Evolutionary conservation across 495 filamentous ascomycete genomes (phyloP), one percentile per base, ranked within the genome.

Genomic region (Cladorrhinum samala): DNA sequence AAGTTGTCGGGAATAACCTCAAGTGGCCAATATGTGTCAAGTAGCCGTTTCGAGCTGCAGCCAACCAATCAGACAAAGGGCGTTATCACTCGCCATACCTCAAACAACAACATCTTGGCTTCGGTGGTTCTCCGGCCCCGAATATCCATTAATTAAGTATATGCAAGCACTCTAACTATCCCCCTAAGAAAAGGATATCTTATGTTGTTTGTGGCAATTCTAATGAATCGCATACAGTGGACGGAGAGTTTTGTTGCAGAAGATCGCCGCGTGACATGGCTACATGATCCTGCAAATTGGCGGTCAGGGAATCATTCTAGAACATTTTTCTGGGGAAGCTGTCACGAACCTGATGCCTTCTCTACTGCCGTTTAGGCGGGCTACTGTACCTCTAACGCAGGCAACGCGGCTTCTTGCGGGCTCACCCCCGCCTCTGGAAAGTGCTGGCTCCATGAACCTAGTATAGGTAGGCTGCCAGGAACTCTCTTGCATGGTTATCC

Each of bases 231-330:
- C n/a, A n/a, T n/a, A n/a, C n/a, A n/a, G n/a, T n/a, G n/a, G n/a
- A n/a, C n/a, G n/a, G n/a, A n/a, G n/a, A n/a, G n/a, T n/a, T n/a
- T n/a, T n/a, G n/a, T n/a, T n/a, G n/a, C n/a, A n/a, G n/a, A n/a
- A n/a, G n/a, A n/a, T n/a, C n/a, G 24, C 36, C 16, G 7, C 37
- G 27, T 30, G 23, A 33, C 52, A 41, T 52, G 37, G 45, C n/a
- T 13, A 19, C 36, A 56, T 53, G 52, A 58, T 62, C 55, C 59
- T 55, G 59, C 59, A 62, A 62, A 62, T 37, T 53, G 45, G 59
- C 59, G 59, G 59, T 62, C 59, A 56, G 37, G 36, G 43, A 43
- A 42, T 20, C 53, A 25, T 53, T 54, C 44, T 49, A 56, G 57
- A 55, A 52, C n/a, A n/a, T 48, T 23, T 39, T 36, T 51, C 42